Evolutionary conservation across 352 stramenopile species (phyloP).

Genomic region (Pythium sp.): DNA sequence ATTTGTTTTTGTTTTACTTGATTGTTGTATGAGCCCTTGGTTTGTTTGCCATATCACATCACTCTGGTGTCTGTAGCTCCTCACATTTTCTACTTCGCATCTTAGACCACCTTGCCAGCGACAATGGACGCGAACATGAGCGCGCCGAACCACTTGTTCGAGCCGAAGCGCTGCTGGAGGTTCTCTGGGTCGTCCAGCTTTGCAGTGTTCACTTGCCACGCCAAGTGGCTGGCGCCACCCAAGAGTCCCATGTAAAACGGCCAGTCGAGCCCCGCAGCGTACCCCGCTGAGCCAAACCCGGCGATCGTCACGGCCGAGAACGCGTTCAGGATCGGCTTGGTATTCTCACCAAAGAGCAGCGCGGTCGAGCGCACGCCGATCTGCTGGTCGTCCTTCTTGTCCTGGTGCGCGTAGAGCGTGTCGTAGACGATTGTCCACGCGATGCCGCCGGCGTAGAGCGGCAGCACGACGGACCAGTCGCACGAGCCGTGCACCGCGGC

Average conservation of each 20-base stretch:
- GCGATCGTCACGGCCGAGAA: slow-evolving; percentile 72
- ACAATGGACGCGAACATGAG: slow-evolving; percentile 85
- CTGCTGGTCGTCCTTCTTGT: slow-evolving; percentile 96
- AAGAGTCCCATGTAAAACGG: slow-evolving; percentile 90
- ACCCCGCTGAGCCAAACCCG: slow-evolving; percentile 65
- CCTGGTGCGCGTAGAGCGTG: slow-evolving; percentile 98
- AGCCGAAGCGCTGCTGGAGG: slow-evolving; percentile 91
- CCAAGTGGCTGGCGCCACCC: slow-evolving; percentile 88
- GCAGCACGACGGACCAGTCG: slow-evolving; percentile 87
- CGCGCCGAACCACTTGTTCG: slow-evolving; percentile 91
- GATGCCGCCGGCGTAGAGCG: slow-evolving; percentile 93
- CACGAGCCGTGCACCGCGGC: slow-evolving; percentile 81
- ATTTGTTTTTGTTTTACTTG: background rate
- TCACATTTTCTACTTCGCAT: background rate
- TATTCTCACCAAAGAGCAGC: slow-evolving; percentile 93
- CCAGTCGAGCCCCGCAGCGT: slow-evolving; percentile 78
- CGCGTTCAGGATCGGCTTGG: slow-evolving; percentile 90
- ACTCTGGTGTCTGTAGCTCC: background rate
- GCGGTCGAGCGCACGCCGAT: slow-evolving; percentile 96
- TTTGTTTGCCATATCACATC: background rate
- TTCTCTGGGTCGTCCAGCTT: slow-evolving; percentile 94
- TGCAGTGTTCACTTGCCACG: slow-evolving; percentile 96
- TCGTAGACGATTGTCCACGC: slow-evolving; percentile 99
- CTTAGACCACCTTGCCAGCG: slow-evolving; percentile 62
- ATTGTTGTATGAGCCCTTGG: no score